Evolutionary conservation across 352 stramenopile genomes (phyloP).

Genomic region (Pythium periplocum): DNA sequence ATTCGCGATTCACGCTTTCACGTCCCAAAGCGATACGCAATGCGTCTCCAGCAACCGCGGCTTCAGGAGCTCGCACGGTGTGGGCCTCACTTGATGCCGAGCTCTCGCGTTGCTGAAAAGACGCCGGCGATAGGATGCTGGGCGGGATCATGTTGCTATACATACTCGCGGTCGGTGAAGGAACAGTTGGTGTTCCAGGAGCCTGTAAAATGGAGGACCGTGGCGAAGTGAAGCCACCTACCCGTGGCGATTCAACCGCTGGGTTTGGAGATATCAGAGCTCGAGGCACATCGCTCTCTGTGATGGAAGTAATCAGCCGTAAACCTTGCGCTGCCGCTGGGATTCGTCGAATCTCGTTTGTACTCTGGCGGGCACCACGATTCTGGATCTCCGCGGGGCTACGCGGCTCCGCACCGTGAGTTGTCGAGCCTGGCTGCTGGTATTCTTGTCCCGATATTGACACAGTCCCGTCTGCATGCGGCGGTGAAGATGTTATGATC

Average conservation of each 20-base stretch:
- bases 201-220: slow-evolving; percentile 64
- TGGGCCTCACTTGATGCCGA: slow-evolving; percentile 24
- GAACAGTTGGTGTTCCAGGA: slow-evolving; percentile 59
- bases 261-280: slow-evolving; percentile 83
- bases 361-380: slow-evolving; percentile 37
- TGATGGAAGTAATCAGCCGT: slow-evolving; percentile 77
- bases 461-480: slow-evolving; percentile 35
- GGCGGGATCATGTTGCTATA: slow-evolving; percentile 40
- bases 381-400: slow-evolving; percentile 84
- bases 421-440: slow-evolving; percentile 42
- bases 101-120: slow-evolving; percentile 78
- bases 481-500: slow-evolving; percentile 43
- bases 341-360: slow-evolving; percentile 15
- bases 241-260: slow-evolving; percentile 75
- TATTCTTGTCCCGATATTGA: slow-evolving; percentile 65
- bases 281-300: slow-evolving; percentile 73
- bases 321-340: slow-evolving; percentile 57
- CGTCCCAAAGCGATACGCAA: slow-evolving; percentile 72
- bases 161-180: slow-evolving; percentile 41
- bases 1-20: slow-evolving; percentile 65
- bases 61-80: slow-evolving; percentile 29
- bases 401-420: slow-evolving; percentile 37
- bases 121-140: slow-evolving; percentile 65
- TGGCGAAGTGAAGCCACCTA: slow-evolving; percentile 73
- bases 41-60: slow-evolving; percentile 33